A percentile compares a stretch with the other conserved stretches of the same genome.
phyloP scores from a whole-genome alignment of 106 monocot genomes.

The Posidonia australis region DNA sequence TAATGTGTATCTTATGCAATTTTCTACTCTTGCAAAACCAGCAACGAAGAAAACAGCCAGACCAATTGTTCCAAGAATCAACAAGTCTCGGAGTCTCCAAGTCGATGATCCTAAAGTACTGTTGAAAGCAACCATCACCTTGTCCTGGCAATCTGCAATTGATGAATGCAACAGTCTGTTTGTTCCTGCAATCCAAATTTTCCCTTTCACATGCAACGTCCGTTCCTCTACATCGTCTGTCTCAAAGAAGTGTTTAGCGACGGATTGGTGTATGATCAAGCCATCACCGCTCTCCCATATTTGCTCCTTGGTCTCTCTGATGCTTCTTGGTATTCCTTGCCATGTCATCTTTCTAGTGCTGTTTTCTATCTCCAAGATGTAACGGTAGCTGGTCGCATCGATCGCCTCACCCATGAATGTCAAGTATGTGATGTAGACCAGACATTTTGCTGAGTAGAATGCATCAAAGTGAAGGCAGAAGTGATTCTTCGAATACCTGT shows the following conservation, averaged over 20 bases:
- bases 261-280: conserved; percentile 7
- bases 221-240: conserved; percentile 1
- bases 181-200: no score
- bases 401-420: conserved; percentile 9
- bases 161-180: no score
- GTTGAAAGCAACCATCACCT: no score
- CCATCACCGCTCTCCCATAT: conserved; percentile 10
- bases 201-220: conserved; percentile 8
- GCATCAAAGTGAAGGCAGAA: conserved; percentile 23
- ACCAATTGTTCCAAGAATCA: no score
- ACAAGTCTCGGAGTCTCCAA: no score
- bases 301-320: neutral
- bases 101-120: no score
- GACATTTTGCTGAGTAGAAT: conserved; percentile 4
- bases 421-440: conserved; percentile 9
- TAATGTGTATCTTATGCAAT: no score
- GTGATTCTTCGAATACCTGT: conserved; percentile 8
- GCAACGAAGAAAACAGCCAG: no score
- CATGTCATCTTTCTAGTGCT: conserved; percentile 10
- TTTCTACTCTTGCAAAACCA: no score
- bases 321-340: conserved; percentile 12
- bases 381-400: conserved; percentile 6
- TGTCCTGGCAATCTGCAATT: no score
- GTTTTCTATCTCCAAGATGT: conserved; percentile 12
- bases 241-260: conserved; percentile 11